Evolutionary conservation across 164 flowering plant genomes (phyloP), one percentile per base, ranked within the genome.

Genomic region (Liquidambar formosana): DNA sequence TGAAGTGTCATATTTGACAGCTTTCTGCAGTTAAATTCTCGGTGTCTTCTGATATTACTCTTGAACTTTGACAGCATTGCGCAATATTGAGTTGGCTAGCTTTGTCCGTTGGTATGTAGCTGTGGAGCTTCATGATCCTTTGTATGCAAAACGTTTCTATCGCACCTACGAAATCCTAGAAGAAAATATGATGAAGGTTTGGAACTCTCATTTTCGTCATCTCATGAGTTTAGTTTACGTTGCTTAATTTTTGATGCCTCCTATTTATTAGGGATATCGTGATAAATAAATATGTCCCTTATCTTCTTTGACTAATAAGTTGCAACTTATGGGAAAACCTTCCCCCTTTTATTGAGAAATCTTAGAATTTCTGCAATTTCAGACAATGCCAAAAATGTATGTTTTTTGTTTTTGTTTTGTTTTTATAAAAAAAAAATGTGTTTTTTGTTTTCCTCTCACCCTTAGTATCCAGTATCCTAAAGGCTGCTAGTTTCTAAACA

Each of bases 41-140:
- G 57, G 27, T 69, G 4, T 57, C 59, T 71, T 75, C 77, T 81
- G 67, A 69, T 27, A 25, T 3, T 25, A 8, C 21, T 64, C 67
- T 57, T 70, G 44, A 27, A 66, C 63, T 58, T 76, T 80, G 65
- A 69, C 91, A 96, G 99, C 99, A 64, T 67, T 92, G 57, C 70
- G 78, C 71, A 92, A 96, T 69, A 90, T 92, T 76, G 98, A 93
- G 80, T 77, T 96, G 77, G 99, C 99, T 64, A 96, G 99, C 86
- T 96, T 93, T 82, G 97, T 96, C 18, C 97, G 97, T 25, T 93
- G 99, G 98, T 96, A 87, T 75, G 97, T 96, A 68, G 86, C 97
- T 52, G 98, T 96, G 71, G 99, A 96, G 77, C 98, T 96, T 81
- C 88, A 89, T 83, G 99, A 96, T 84, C 98, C 89, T 76, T 85